Evolutionary conservation across 805 yeast genomes (phyloP).

Genomic region (Middelhovenomyces tepae): DNA sequence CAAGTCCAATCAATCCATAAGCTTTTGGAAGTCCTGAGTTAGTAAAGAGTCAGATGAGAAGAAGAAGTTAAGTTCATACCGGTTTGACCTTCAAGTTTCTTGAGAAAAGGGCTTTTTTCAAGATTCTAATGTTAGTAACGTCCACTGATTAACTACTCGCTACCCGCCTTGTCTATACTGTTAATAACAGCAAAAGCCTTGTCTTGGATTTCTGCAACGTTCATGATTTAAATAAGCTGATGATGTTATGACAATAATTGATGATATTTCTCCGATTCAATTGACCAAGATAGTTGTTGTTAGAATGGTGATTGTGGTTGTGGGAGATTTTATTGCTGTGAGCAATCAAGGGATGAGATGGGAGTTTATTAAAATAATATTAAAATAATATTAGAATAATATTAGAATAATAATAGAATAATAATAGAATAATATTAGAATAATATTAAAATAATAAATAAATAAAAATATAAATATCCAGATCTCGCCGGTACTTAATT

Average conservation of each 20-base stretch:
- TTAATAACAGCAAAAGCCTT: conserved; percentile 3
- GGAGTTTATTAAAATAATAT: neutral
- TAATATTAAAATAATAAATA: too few relatives aligned
- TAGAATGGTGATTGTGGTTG: conserved; percentile 2
- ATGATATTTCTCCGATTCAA: too few relatives aligned
- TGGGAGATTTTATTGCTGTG: neutral
- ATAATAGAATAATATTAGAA: too few relatives aligned
- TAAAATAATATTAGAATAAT: neutral
- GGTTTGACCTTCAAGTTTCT: conserved; percentile 26
- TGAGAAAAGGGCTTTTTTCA: conserved; percentile 24
- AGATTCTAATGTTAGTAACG: conserved; percentile 20
- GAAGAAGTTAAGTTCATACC: conserved; percentile 13
- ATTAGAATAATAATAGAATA: too few relatives aligned
- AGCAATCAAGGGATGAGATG: neutral
- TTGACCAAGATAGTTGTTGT: neutral
- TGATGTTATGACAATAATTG: too few relatives aligned
- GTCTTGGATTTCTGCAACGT: conserved; percentile 4
- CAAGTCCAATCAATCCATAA: conserved; percentile 64
- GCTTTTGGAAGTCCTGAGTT: conserved; percentile 56
- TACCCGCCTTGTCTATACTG: conserved; percentile 1
- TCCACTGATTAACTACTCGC: neutral
- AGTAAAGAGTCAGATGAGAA: neutral
- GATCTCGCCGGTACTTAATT: too few relatives aligned
- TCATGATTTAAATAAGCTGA: neutral
- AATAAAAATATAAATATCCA: too few relatives aligned